Percentiles rank a stretch among this genome's conserved stretches.
Evolutionary conservation across 257 asterid species (phyloP).

Genomic region (Phtheirospermum japonicum): DNA sequence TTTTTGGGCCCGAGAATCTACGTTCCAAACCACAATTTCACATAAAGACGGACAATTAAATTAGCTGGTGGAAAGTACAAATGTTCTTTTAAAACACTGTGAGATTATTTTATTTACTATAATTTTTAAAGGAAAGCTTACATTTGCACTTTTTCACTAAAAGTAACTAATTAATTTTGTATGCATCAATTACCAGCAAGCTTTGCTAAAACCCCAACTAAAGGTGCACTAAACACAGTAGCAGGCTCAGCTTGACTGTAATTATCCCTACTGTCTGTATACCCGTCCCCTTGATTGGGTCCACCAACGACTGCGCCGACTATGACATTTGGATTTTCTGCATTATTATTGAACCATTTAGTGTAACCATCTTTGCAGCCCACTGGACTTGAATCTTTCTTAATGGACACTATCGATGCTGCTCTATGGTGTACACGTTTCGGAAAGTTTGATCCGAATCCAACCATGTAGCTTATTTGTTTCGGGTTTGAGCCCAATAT

Average conservation of each 20-base stretch:
- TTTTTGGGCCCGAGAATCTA: too few species aligned
- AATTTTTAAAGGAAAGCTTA: too few species aligned
- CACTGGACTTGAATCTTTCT: conserved; percentile 29
- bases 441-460: conserved; percentile 59
- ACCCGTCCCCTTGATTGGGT: conserved; percentile 43
- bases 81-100: too few species aligned
- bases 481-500: conserved; percentile 55
- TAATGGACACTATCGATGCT: conserved; percentile 60
- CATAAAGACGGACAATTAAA: too few species aligned
- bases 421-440: conserved; percentile 53
- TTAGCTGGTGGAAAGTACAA: too few species aligned
- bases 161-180: background rate
- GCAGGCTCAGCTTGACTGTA: conserved; percentile 54
- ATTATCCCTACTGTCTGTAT: conserved; percentile 39
- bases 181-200: conserved; percentile 28
- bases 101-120: too few species aligned
- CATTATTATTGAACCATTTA: conserved; percentile 40
- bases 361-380: conserved; percentile 44
- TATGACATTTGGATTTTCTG: conserved; percentile 54
- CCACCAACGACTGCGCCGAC: conserved; percentile 73
- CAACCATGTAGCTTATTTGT: conserved; percentile 63
- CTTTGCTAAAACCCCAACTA: conserved; percentile 59
- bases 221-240: conserved; percentile 48
- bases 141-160: too few species aligned
- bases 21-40: too few species aligned